Evolutionary conservation across 768 basidiomycete genomes (phyloP), one percentile per base, ranked within the genome.

Genomic region (Agrocybe praecox): DNA sequence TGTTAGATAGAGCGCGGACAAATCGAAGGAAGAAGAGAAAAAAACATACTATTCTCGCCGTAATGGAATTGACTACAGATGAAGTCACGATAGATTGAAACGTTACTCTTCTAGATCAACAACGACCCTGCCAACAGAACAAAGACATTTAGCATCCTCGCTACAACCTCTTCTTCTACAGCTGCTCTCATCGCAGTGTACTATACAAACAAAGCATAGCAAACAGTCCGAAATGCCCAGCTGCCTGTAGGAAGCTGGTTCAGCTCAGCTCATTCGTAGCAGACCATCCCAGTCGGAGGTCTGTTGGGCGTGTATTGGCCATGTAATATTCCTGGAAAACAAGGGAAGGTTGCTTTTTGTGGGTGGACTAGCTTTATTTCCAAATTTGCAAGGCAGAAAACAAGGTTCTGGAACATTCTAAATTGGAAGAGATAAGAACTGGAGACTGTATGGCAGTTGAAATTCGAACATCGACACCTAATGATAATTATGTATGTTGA

Each of bases 1-100:
- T 70, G 12, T 53, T 72, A 21, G 46, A 53, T 26, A n/a, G n/a
- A 21, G 22, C 44, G 56, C 49, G 52, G 29, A 22, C 42, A 18
- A 23, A 51, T 63, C 12, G 49, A 23, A 14, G 55, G 33, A 29
- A 7, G 26, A 32, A 18, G 21, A 14, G 15, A n/a, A n/a, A 36
- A 8, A 48, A 26, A 2, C 42, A 50, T 48, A 55, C 23, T n/a
- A 32, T 24, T 11, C 33, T 48, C 53, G 57, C 8, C 60, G 50
- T 60, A 22, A 60, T 57, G 55, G 59, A 60, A 36, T 45, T 60
- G 19, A 50, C 50, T 12, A 29, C 33, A 21, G 15, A 6, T 29
- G n/a, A 44, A 19, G 24, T 17, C 36, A 9, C 21, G n/a, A 33
- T 3, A 32, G 15, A 10, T n/a, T 4, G 51, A 44, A 23, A 15